Base-by-base conservation (phyloP, 2,329 filamentous ascomycete species). In the Pseudopyrenochaeta lycopersici region DNA sequence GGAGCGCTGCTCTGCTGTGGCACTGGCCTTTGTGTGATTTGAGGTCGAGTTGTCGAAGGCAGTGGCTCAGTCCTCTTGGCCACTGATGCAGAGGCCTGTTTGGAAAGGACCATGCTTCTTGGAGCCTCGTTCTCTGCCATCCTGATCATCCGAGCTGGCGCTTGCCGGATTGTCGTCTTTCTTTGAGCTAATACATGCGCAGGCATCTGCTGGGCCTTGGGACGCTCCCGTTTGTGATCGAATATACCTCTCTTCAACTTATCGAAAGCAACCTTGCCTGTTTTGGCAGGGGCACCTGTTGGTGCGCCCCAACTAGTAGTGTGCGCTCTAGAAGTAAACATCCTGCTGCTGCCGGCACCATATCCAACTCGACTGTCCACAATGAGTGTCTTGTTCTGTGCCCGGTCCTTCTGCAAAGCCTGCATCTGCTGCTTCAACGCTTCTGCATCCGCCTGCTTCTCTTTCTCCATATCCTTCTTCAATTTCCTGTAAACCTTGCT, bases 401-500 rank as follows among this genome's bases (percentile, higher is more conserved):
- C 61, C 21, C 70, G 64, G 23, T 70, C 63, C 29, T 72, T 62
- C 43, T 75, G 67, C 23, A 75, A 52, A 18, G 66, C 69, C 20
- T 62, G 60, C 66, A 76, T 70, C 36, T 64, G 60, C 52, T 70
- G 60, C 49, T 65, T 72, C 23, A 77, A 52, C 17, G 62, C 63
- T 15, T 71, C 67, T 44, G 73, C 64, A 38, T 75, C 69, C 11
- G 63, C 63, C 9, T 61, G 56, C 46, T 71, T 71, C 52, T 77
- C 72, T 20, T 60, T 63, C 52, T 78, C 73, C 5, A 78, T 72
- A 18, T 78, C 74, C 40, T 66, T 72, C 56, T 76, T 72, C 23
- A 81, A 65, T 56, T 79, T 80, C 15, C 70, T 80, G 77, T 96
- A 97, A 12, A 96, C 82, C 49, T 89, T 86, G 71, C 88, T 86